phyloP scores from a whole-genome alignment of 306 rosid genomes.

The Sphenostylis stenocarpa region DNA sequence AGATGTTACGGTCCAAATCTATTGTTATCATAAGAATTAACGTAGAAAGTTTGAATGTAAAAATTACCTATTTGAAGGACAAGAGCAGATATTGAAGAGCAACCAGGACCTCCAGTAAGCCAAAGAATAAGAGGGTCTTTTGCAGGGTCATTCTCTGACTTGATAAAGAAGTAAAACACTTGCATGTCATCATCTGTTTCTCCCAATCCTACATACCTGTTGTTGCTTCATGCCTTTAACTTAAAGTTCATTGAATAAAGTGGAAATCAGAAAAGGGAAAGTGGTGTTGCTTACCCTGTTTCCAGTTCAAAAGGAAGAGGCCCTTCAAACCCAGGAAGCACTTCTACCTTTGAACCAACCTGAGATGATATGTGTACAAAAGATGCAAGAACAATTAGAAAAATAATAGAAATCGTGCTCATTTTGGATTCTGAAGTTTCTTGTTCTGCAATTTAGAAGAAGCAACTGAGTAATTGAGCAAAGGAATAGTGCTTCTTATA shows the following conservation, averaged over 20 bases:
- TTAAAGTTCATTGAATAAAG: neutral
- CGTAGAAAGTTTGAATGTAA: neutral
- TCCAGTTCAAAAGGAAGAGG: slow-evolving; percentile 55
- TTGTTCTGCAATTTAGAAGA: neutral
- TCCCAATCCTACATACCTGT: slow-evolving; percentile 59
- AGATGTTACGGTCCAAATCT: too few relatives aligned
- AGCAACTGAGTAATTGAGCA: neutral
- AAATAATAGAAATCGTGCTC: neutral
- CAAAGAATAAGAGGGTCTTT: slow-evolving; percentile 66
- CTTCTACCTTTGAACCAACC: neutral
- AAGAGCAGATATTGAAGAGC: slow-evolving; percentile 49
- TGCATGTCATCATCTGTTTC: slow-evolving; percentile 52
- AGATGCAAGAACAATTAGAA: neutral
- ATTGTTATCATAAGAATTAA: too few relatives aligned
- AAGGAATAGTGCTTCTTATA: too few relatives aligned
- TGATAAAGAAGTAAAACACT: slow-evolving; percentile 56
- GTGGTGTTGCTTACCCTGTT: slow-evolving; percentile 45
- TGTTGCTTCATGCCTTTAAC: neutral
- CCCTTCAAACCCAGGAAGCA: slow-evolving; percentile 53
- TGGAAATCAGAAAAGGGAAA: neutral
- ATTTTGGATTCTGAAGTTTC: neutral
- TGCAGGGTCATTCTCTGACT: slow-evolving; percentile 54
- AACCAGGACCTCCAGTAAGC: slow-evolving; percentile 75
- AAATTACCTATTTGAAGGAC: slow-evolving; percentile 47
- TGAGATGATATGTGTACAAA: neutral